Base-by-base conservation (phyloP, 2,329 filamentous ascomycete species). In the Penicillium sp. region DNA sequence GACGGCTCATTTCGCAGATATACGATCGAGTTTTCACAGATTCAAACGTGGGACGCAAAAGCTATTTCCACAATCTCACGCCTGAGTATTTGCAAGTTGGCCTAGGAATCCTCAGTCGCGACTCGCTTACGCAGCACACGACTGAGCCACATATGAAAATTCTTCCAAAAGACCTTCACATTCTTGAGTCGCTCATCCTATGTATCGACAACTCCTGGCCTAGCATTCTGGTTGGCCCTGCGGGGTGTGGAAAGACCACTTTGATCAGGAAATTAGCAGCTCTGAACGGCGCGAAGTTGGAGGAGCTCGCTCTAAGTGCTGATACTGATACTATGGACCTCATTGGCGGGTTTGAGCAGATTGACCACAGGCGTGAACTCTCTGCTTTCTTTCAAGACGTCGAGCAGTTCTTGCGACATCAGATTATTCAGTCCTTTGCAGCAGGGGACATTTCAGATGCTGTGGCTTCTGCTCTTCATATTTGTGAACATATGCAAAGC, bases 311-410 rank as follows among this genome's bases (percentile, higher is more conserved):
- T 0, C 79, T 98, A 66, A 98, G 95, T 58, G 83, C 89, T 5
- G 93, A 98, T 54, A 85, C 95, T 30, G 92, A 98, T 61, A 89
- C 90, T 1, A 95, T 95, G 80, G 92, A 98, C 64, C 77, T 98
- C 39, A 86, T 98, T 39, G 92, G 92, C 55, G 92, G 92, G 0
- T 98, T 95, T 57, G 92, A 98, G 61, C 92, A 98, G 64, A 81
- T 86, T 12, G 92, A 98, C 59, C 80, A 85, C 14, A 73, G 84
- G 35, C 76, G 90, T 38, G 78, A 84, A 44, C 70, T 85, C 3
- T 80, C 83, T 37, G 69, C 71, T n/a, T 71, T 78, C 47, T 57
- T 82, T 5, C 61, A 69, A 16, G 68, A 75, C 32, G 57, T 85
- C 9, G 66, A 69, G 9, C 55, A 66, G 4, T 74, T 74, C 38